Evolutionary conservation across 2,329 filamentous ascomycete species (phyloP).

Genomic region (Xylaria multiplex): DNA sequence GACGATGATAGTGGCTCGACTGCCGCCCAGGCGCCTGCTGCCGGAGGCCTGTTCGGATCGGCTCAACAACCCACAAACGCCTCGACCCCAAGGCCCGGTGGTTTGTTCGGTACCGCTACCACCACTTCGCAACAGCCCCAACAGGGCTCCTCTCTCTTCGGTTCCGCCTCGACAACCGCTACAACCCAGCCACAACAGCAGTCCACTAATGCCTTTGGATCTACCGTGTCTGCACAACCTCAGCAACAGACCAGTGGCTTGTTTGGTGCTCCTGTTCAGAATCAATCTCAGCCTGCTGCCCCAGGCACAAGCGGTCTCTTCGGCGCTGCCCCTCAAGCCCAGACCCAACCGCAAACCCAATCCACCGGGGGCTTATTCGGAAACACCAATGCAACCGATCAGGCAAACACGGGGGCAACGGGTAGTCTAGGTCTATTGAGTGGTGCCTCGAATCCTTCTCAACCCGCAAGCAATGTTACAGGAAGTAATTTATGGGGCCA

Average conservation of each 20-base stretch:
- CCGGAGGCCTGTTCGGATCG: conserved; percentile 48
- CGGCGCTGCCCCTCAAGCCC: conserved; percentile 30
- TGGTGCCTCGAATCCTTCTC: conserved; percentile 19
- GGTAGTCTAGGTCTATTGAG: conserved; percentile 50
- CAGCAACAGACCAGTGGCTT: conserved; percentile 37
- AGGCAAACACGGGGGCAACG: conserved; percentile 34
- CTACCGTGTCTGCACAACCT: conserved; percentile 42
- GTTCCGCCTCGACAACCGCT: conserved; percentile 39
- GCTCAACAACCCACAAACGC: conserved; percentile 37
- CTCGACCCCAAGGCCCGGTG: conserved; percentile 42
- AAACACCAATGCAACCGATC: conserved; percentile 34
- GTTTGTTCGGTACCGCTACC: conserved; percentile 48
- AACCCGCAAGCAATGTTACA: conserved; percentile 35
- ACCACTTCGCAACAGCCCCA: conserved; percentile 45
- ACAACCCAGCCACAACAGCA: conserved; percentile 41
- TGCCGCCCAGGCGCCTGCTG: conserved; percentile 49
- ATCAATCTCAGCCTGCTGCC: conserved; percentile 36
- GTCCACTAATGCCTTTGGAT: conserved; percentile 49
- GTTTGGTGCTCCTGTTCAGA: conserved; percentile 40
- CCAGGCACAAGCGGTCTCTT: conserved; percentile 41
- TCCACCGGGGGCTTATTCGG: conserved; percentile 37
- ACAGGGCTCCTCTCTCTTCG: conserved; percentile 48
- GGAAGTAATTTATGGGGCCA: conserved; percentile 39
- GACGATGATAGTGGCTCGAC: conserved; percentile 43
- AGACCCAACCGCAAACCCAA: conserved; percentile 5